These are phyloP conservation scores for Lipomyces yamadae DNA, from an alignment of 805 yeast species.

Conservation along the genomic window DNA sequence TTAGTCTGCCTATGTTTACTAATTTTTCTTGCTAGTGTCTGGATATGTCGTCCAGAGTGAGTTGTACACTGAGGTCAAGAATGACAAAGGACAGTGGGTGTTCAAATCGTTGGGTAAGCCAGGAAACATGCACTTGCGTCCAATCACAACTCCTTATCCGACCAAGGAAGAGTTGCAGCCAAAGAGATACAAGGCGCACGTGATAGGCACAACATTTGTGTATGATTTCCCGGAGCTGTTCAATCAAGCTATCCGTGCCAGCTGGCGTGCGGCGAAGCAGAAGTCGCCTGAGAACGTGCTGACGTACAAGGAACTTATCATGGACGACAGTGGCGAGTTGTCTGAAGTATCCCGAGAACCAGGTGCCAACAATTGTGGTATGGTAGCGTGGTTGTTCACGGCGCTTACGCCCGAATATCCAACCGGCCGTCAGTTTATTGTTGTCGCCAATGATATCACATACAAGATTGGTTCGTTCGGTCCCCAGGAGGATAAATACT, in stretches of 20 bases:
- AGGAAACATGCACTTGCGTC: conserved; percentile 96
- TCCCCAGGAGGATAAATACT: conserved; percentile 91
- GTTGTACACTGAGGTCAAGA: conserved; percentile 90
- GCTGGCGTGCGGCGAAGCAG: conserved; percentile 64
- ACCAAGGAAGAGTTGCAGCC: conserved; percentile 98
- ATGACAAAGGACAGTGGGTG: conserved; percentile 92
- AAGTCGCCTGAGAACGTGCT: conserved; percentile 75
- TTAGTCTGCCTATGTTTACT: neutral
- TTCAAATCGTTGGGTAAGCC: conserved; percentile 91
- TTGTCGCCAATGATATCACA: conserved; percentile 96
- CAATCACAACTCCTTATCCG: conserved; percentile 94
- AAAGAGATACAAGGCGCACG: conserved; percentile 96
- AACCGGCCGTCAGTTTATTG: conserved; percentile 87
- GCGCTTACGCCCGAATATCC: conserved; percentile 98
- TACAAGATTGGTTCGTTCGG: conserved; percentile 99
- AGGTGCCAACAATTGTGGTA: conserved; percentile 94
- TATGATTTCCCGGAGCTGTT: conserved; percentile 99
- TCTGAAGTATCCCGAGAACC: conserved; percentile 94
- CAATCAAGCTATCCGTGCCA: conserved; percentile 84
- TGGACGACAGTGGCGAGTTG: conserved; percentile 76
- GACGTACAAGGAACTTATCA: conserved; percentile 77
- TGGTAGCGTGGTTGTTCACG: conserved; percentile 92
- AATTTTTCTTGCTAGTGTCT: conserved; percentile 55
- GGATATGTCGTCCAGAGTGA: conserved; percentile 98
- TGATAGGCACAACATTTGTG: conserved; percentile 97